A percentile compares a stretch with the other conserved stretches of the same genome.
phyloP scores from a whole-genome alignment of 164 flowering plant genomes.

The Houttuynia cordata region DNA sequence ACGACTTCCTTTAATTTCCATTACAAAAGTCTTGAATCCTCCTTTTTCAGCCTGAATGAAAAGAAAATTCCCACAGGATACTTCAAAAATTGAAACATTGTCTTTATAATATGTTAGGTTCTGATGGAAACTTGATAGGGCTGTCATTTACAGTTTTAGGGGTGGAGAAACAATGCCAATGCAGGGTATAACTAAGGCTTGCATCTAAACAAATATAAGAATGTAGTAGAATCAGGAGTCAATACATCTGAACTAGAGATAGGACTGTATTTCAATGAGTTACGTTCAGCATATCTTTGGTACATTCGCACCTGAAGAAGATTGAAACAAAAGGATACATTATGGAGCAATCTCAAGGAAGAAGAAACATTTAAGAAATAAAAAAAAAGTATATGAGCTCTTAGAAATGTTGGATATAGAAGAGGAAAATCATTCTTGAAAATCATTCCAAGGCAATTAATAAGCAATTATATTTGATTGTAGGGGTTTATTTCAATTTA shows the following conservation, averaged over 20 bases:
- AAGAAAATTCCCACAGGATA: background rate
- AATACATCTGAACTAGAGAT: constrained; percentile 80
- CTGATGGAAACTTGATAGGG: too few species aligned
- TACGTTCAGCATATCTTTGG: constrained; percentile 73
- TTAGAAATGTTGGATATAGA: background rate
- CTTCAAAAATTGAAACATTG: too few species aligned
- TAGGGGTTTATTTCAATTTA: too few species aligned
- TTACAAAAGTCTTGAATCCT: constrained; percentile 78
- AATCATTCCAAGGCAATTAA: too few species aligned
- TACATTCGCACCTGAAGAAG: constrained; percentile 80
- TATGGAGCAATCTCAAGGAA: background rate
- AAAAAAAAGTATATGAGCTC: background rate
- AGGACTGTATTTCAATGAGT: constrained; percentile 51
- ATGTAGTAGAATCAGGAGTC: background rate
- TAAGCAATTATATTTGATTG: too few species aligned
- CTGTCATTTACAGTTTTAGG: too few species aligned
- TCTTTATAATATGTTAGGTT: too few species aligned
- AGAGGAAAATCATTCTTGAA: too few species aligned
- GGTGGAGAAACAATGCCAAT: too few species aligned
- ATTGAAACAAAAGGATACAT: background rate
- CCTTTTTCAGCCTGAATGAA: constrained; percentile 71
- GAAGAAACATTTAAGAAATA: background rate
- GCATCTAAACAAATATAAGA: too few species aligned
- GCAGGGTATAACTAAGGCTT: too few species aligned
- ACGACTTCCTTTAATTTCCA: constrained; percentile 84